These are phyloP conservation scores for Monosporascus sp. DNA, from an alignment of 2,329 filamentous ascomycete genomes.

Conservation along the genomic window DNA sequence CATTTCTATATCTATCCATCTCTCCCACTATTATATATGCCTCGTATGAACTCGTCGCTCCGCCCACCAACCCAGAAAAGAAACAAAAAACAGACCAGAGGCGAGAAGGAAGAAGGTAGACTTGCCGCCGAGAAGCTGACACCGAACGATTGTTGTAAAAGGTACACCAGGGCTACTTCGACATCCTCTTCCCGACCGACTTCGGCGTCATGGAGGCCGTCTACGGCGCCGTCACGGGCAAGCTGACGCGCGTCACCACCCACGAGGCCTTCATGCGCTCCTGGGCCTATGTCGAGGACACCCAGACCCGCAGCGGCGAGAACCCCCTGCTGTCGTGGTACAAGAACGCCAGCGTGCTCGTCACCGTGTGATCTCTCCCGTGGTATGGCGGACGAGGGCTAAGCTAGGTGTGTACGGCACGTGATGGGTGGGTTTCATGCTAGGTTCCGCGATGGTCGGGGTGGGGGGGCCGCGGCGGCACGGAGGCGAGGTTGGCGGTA, in stretches of 20 bases:
- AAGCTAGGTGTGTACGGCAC: neutral
- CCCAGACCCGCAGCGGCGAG: slow-evolving; percentile 82
- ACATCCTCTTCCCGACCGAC: slow-evolving; percentile 96
- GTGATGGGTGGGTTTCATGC: neutral
- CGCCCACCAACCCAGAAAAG: neutral
- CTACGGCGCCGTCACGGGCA: slow-evolving; percentile 88
- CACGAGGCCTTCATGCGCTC: slow-evolving; percentile 88
- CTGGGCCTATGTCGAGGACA: slow-evolving; percentile 89
- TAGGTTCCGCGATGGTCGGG: too few species aligned
- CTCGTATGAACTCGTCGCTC: too few species aligned
- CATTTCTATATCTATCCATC: too few species aligned
- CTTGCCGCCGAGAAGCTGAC: neutral
- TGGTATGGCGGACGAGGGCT: neutral
- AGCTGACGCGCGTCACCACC: slow-evolving; percentile 75
- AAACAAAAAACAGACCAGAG: neutral
- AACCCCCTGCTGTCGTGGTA: slow-evolving; percentile 92
- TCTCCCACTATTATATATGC: too few species aligned
- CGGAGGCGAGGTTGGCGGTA: too few species aligned
- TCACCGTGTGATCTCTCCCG: slow-evolving; percentile 58
- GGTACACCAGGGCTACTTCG: slow-evolving; percentile 98
- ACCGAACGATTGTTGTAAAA: slow-evolving; percentile 40
- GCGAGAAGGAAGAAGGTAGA: too few species aligned
- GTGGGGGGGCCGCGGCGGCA: too few species aligned
- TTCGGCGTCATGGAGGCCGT: slow-evolving; percentile 87
- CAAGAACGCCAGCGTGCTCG: slow-evolving; percentile 88